phyloP scores from a whole-genome alignment of 768 basidiomycete species.

The Amanita rubescens region DNA sequence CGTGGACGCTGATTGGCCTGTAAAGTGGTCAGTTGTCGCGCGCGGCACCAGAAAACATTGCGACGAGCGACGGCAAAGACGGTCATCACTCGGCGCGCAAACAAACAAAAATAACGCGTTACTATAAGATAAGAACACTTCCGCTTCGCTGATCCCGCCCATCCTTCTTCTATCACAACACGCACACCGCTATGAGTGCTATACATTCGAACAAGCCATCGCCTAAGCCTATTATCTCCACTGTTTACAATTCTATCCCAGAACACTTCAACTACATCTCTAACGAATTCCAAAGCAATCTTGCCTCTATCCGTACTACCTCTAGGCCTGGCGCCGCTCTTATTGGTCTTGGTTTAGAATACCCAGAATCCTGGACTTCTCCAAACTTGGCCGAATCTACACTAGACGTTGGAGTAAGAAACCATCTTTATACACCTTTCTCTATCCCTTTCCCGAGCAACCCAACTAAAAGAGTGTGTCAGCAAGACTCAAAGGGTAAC shows the following conservation, averaged over 20 bases:
- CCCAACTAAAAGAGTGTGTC: background rate
- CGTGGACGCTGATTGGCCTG: background rate
- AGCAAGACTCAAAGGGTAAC: background rate
- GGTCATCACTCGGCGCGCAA: background rate
- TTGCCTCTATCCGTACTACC: slow-evolving; percentile 6
- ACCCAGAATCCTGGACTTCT: slow-evolving; percentile 13
- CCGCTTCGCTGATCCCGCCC: background rate
- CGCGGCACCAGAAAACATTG: background rate
- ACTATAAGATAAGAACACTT: background rate
- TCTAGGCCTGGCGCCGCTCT: slow-evolving; percentile 12
- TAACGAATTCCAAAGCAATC: slow-evolving; percentile 19
- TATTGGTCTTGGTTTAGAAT: slow-evolving; percentile 25
- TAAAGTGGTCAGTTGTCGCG: background rate
- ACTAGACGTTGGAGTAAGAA: background rate
- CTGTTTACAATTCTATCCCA: background rate
- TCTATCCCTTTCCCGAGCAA: background rate
- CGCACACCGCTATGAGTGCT: slow-evolving; percentile 4
- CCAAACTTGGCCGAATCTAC: slow-evolving; percentile 6
- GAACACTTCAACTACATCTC: slow-evolving; percentile 22
- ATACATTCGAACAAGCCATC: too few species aligned
- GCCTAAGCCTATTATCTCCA: background rate
- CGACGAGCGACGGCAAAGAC: background rate
- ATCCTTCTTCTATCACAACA: background rate
- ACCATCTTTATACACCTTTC: slow-evolving; percentile 5
- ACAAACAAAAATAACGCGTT: background rate